phyloP scores from a whole-genome alignment of 2,329 filamentous ascomycete species.

The Stromatinia cepivora region DNA sequence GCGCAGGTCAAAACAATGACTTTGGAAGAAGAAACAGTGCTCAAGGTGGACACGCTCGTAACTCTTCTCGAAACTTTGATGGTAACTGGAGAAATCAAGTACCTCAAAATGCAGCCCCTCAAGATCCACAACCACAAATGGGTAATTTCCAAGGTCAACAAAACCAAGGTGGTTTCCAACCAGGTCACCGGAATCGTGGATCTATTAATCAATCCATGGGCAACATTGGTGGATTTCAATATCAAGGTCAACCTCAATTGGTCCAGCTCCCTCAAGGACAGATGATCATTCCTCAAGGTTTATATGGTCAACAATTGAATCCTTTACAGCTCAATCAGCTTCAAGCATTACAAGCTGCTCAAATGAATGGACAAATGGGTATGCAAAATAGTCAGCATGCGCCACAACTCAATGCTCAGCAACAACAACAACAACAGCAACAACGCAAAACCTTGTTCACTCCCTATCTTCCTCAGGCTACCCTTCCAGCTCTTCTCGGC shows the following conservation, averaged over 20 bases:
- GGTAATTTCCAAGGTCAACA: conserved; percentile 72
- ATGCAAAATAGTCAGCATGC: conserved; percentile 72
- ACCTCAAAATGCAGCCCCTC: conserved; percentile 46
- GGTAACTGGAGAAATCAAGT: conserved; percentile 94
- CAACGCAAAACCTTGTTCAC: conserved; percentile 98
- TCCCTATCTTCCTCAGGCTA: conserved; percentile 93
- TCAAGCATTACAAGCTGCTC: conserved; percentile 86
- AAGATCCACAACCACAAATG: conserved; percentile 56
- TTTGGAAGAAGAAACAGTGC: conserved; percentile 72
- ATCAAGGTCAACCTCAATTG: conserved; percentile 80
- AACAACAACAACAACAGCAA: conserved; percentile 86
- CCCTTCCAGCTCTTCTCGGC: conserved; percentile 81
- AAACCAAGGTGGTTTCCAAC: conserved; percentile 77
- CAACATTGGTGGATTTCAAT: conserved; percentile 84
- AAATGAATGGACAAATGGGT: conserved; percentile 74
- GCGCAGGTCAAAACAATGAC: conserved; percentile 53
- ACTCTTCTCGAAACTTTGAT: conserved; percentile 90
- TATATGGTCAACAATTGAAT: conserved; percentile 88
- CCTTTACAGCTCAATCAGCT: conserved; percentile 86
- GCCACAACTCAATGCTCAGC: conserved; percentile 63
- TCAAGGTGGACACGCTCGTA: conserved; percentile 68
- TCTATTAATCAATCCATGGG: conserved; percentile 87
- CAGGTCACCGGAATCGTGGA: conserved; percentile 81
- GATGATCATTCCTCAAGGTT: conserved; percentile 74
- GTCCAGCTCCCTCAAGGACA: conserved; percentile 82